These are phyloP conservation scores for Fusarium illudens DNA, from an alignment of 2,329 filamentous ascomycete species.

Conservation along the genomic window DNA sequence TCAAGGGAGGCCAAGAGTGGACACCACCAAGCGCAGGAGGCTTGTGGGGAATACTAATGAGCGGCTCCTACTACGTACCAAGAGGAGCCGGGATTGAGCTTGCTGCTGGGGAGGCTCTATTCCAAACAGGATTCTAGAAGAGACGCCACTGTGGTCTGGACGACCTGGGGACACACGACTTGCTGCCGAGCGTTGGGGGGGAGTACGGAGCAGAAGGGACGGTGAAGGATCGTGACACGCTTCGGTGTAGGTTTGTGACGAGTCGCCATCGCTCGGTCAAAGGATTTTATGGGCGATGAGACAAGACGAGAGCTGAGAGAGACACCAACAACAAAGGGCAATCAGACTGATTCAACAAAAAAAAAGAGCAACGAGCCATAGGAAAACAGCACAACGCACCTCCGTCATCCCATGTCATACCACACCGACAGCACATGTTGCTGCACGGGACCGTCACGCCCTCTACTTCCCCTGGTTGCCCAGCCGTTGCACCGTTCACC, in stretches of 20 bases:
- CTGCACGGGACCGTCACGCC: constrained; percentile 35
- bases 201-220: constrained; percentile 22
- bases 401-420: constrained; percentile 42
- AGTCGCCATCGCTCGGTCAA: constrained; percentile 26
- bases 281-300: constrained; percentile 30
- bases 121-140: constrained; percentile 43
- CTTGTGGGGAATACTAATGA: constrained; percentile 39
- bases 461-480: constrained; percentile 29
- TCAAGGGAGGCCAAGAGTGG: constrained; percentile 33
- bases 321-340: constrained; percentile 5
- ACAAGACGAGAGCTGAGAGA: constrained; percentile 28
- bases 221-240: constrained; percentile 33
- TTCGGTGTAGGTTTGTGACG: constrained; percentile 36
- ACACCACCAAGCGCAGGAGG: constrained; percentile 12
- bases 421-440: constrained; percentile 30
- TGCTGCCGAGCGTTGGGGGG: constrained; percentile 1
- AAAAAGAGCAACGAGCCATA: constrained; percentile 31
- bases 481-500: constrained; percentile 32
- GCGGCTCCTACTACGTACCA: constrained; percentile 15
- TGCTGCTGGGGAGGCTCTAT: constrained; percentile 33
- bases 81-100: constrained; percentile 29
- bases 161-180: constrained; percentile 1
- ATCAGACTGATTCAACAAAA: constrained; percentile 20
- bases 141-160: constrained; percentile 31
- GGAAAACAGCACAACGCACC: constrained; percentile 14